Evolutionary conservation across 306 rosid species (phyloP).

Genomic region (Alnus glutinosa): DNA sequence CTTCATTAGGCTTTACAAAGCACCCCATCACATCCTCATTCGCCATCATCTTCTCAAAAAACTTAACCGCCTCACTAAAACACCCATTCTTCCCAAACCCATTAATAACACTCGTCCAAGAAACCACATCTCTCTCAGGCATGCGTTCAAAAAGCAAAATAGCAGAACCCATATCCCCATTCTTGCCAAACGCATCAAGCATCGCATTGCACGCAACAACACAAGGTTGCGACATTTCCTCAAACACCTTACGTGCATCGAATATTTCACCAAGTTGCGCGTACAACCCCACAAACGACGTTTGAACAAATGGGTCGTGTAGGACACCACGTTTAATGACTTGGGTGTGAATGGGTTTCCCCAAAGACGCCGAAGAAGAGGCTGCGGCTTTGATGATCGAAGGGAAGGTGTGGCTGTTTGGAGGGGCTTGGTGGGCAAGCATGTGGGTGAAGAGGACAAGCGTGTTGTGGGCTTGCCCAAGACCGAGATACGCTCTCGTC

Average conservation of each 20-base stretch:
- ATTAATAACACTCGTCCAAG: conserved; percentile 70
- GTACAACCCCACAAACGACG: conserved; percentile 53
- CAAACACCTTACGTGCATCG: conserved; percentile 66
- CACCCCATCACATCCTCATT: conserved; percentile 40
- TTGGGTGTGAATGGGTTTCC: conserved; percentile 54
- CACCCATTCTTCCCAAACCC: conserved; percentile 56
- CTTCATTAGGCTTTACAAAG: conserved; percentile 70
- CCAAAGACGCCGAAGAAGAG: conserved; percentile 21
- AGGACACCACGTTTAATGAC: conserved; percentile 52
- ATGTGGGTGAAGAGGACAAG: conserved; percentile 62
- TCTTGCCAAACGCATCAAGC: conserved; percentile 57
- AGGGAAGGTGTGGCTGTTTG: conserved; percentile 74
- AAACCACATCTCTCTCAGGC: conserved; percentile 57
- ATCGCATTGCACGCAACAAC: conserved; percentile 64
- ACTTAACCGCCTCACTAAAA: conserved; percentile 43
- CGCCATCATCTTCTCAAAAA: conserved; percentile 57
- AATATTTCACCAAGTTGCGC: conserved; percentile 22
- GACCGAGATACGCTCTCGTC: conserved; percentile 53
- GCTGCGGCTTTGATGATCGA: conserved; percentile 54
- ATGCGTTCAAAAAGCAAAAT: conserved; percentile 46
- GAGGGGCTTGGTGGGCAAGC: conserved; percentile 54
- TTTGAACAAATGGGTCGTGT: conserved; percentile 54
- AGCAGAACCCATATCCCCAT: conserved; percentile 65
- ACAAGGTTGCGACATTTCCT: conserved; percentile 54
- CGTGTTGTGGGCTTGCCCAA: conserved; percentile 37